Evolutionary conservation across 179 eudicot species (phyloP).

Genomic region (Drosera spatulata): DNA sequence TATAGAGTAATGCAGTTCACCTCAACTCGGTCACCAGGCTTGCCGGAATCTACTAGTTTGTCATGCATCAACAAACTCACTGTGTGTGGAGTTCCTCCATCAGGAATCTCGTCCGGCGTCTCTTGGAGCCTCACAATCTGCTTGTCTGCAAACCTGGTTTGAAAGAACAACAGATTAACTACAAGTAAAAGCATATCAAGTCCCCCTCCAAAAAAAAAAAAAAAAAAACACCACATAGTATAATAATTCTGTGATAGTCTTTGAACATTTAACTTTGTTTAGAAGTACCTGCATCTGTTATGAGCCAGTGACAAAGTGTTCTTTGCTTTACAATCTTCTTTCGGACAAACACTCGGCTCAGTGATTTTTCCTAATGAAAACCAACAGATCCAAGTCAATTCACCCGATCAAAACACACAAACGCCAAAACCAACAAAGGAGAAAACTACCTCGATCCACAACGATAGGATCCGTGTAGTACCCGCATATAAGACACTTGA

Average conservation of each 20-base stretch:
- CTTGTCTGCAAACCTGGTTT: slow-evolving; percentile 85
- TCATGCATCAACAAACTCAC: slow-evolving; percentile 96
- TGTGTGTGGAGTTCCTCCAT: slow-evolving; percentile 97
- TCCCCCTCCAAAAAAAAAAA: neutral
- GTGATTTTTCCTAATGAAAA: slow-evolving; percentile 56
- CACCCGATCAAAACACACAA: neutral
- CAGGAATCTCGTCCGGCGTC: slow-evolving; percentile 98
- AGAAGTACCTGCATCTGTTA: slow-evolving; percentile 79
- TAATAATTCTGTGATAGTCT: no score
- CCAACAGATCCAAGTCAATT: slow-evolving; percentile 2
- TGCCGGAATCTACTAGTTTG: slow-evolving; percentile 81
- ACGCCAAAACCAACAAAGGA: slow-evolving; percentile 1
- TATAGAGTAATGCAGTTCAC: slow-evolving; percentile 21
- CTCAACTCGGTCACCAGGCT: slow-evolving; percentile 98
- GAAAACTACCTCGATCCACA: slow-evolving; percentile 74
- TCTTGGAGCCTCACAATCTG: slow-evolving; percentile 92
- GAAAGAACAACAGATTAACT: slow-evolving; percentile 1
- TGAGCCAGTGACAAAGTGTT: slow-evolving; percentile 93
- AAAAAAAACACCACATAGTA: neutral
- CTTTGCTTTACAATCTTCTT: slow-evolving; percentile 78
- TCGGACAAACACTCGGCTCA: slow-evolving; percentile 70
- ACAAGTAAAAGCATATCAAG: neutral
- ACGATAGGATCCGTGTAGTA: slow-evolving; percentile 68
- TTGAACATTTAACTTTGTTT: neutral
- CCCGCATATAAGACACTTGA: slow-evolving; percentile 93